Conservation (phyloP, 345 rosid species). For the Viola odorata region DNA sequence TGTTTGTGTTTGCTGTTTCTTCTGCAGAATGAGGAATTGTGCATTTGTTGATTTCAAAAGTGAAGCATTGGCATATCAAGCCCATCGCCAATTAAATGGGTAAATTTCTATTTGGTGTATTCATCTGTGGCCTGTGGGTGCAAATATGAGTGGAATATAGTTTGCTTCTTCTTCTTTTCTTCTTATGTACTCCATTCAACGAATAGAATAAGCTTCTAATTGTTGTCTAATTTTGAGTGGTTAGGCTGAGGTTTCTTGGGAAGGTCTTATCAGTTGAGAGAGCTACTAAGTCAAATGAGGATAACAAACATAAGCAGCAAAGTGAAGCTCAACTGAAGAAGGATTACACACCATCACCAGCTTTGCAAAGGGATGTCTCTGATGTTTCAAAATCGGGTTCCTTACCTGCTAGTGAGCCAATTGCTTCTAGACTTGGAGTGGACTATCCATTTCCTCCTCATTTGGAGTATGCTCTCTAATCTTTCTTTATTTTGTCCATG, state of each 20-base stretch:
- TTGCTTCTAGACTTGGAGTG: conserved; percentile 84
- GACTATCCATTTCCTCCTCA: conserved; percentile 93
- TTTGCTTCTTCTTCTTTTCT: too few species aligned
- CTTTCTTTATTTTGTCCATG: background rate
- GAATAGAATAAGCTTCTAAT: background rate
- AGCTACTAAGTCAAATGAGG: conserved; percentile 49
- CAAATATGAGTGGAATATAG: too few species aligned
- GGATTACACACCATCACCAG: conserved; percentile 23
- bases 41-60: conserved; percentile 83
- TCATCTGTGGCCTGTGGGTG: too few species aligned
- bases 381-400: conserved; percentile 35
- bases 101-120: conserved; percentile 16
- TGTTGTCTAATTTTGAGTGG: conserved; percentile 21
- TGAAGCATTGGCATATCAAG: conserved; percentile 74
- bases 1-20: background rate
- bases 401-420: conserved; percentile 43
- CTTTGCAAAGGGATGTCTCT: conserved; percentile 26
- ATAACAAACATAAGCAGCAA: conserved; percentile 31
- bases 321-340: conserved; percentile 33
- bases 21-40: conserved; percentile 65
- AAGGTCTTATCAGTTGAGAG: conserved; percentile 77
- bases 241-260: conserved; percentile 88
- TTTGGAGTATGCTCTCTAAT: conserved; percentile 51
- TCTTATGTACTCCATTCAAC: background rate
- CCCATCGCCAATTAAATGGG: conserved; percentile 79